Base-by-base conservation (phyloP, 371 early-diverging fungal species). In the Mortierella sp. region DNA sequence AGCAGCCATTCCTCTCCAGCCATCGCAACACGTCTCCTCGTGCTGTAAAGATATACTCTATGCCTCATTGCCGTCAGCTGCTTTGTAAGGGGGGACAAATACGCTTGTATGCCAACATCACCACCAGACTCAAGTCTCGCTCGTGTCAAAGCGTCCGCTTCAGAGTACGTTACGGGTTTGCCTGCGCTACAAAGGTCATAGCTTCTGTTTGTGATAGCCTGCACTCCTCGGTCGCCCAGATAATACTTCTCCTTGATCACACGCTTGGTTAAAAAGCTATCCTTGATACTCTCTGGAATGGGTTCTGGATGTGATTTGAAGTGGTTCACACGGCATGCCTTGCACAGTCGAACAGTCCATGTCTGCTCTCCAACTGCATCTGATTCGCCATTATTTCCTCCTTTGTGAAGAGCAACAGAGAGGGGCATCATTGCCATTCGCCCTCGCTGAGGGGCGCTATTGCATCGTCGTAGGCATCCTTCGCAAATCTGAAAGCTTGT, bases 401-500 rank as follows among this genome's bases (percentile, higher is more conserved):
- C 42, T 32, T 2, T 56, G 7, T 31, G 42, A 7, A 54, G 6
- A 21, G 8, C 7, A n/a, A 60, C 51, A 28, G 56, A 41, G 27
- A 60, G 46, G 19, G 69, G 69, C 60, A 67, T 46, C 14, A 14
- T 26, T 15, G 57, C 57, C n/a, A 60, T 39, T 54, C 56, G 28
- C 21, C n/a, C 47, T 24, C 34, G 39, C 2, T 17, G 26, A 0
- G 27, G 24, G 12, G n/a, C 34, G 15, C 32, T 47, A 11, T 44
- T 19, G 19, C 56, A 47, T 15, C 12, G 34, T 23, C 42, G 42
- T 5, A 61, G 37, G 42, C 69, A 69, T 6, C 21, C 19, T 37
- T 69, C 69, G 23, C 69, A 69, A 28, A 69, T 19, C 23, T 43
- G 46, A 8, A 49, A 42, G 43, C 69, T 69, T 32, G 37, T 28